These are phyloP conservation scores for Colletotrichum sublineola DNA, from an alignment of 2,329 filamentous ascomycete genomes.

Conservation along the genomic window DNA sequence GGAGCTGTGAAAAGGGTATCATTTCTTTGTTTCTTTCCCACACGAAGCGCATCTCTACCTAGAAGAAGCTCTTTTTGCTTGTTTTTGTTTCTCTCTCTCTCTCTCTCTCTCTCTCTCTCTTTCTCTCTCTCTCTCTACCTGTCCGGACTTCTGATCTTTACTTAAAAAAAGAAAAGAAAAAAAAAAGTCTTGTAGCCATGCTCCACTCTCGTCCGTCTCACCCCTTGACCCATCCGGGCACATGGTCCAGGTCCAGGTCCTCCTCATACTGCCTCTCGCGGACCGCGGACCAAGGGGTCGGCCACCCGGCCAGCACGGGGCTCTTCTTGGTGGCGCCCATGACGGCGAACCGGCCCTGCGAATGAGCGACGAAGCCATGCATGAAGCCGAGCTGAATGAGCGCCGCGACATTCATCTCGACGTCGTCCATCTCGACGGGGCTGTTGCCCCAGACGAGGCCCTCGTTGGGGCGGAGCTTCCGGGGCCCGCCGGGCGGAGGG, in stretches of 20 bases:
- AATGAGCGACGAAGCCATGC: constrained; percentile 86
- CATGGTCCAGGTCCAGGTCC: constrained; percentile 71
- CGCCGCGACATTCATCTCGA: constrained; percentile 83
- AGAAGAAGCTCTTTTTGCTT: not conserved
- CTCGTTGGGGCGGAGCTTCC: constrained; percentile 67
- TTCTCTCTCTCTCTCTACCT: not conserved
- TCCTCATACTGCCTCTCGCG: constrained; percentile 70
- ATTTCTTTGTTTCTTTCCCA: constrained; percentile 13
- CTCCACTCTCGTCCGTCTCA: constrained; percentile 33
- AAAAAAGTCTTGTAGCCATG: not conserved
- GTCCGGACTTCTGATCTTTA: not conserved
- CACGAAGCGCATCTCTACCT: not conserved
- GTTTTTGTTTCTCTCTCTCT: not conserved
- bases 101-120: too few species aligned
- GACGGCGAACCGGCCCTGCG: constrained; percentile 82
- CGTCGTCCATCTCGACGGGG: constrained; percentile 69
- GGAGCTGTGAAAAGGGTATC: constrained; percentile 34
- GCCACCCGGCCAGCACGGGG: constrained; percentile 80
- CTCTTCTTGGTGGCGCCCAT: constrained; percentile 77
- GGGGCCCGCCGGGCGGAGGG: constrained; percentile 62
- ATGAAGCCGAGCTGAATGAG: constrained; percentile 85
- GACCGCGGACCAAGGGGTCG: constrained; percentile 78
- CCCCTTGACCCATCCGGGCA: constrained; percentile 81
- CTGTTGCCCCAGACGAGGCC: constrained; percentile 75
- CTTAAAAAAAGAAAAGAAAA: too few species aligned